A percentile compares a stretch with the other conserved stretches of the same genome.
phyloP scores from a whole-genome alignment of 2,329 filamentous ascomycete species.

The Capronia epimyces region DNA sequence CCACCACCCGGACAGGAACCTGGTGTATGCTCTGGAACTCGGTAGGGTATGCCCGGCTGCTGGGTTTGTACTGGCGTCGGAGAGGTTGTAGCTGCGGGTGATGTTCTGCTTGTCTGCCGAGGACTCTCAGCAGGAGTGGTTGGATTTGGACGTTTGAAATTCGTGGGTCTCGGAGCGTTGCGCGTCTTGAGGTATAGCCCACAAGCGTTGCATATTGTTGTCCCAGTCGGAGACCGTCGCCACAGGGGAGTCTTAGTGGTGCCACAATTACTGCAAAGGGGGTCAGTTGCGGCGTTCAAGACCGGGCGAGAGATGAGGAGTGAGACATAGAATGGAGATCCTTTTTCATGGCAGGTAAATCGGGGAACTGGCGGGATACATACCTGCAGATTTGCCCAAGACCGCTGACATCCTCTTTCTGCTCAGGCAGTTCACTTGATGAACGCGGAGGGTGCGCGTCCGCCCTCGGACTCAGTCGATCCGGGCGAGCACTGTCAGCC shows the following conservation, averaged over 20 bases:
- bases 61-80: conserved; percentile 33
- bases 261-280: conserved; percentile 72
- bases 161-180: conserved; percentile 84
- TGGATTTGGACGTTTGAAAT: conserved; percentile 67
- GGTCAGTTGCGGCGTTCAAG: background rate
- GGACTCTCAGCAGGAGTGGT: conserved; percentile 26
- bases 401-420: conserved; percentile 17
- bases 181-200: conserved; percentile 90
- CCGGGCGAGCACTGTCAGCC: conserved; percentile 7
- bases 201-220: conserved; percentile 96
- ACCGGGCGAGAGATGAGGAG: background rate
- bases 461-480: conserved; percentile 10
- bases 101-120: conserved; percentile 18
- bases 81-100: conserved; percentile 23
- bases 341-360: conserved; percentile 33
- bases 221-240: conserved; percentile 85
- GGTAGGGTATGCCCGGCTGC: conserved; percentile 21
- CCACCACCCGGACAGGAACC: conserved; percentile 96
- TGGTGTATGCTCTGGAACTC: conserved; percentile 40
- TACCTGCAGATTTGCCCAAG: conserved; percentile 30
- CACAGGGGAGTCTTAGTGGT: conserved; percentile 92
- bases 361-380: conserved; percentile 33
- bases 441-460: conserved; percentile 1
- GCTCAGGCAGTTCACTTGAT: conserved; percentile 12
- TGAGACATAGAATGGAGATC: conserved; percentile 30